Evolutionary conservation across 371 early-diverging fungal genomes (phyloP).

Genomic region (Batkoa obscura): DNA sequence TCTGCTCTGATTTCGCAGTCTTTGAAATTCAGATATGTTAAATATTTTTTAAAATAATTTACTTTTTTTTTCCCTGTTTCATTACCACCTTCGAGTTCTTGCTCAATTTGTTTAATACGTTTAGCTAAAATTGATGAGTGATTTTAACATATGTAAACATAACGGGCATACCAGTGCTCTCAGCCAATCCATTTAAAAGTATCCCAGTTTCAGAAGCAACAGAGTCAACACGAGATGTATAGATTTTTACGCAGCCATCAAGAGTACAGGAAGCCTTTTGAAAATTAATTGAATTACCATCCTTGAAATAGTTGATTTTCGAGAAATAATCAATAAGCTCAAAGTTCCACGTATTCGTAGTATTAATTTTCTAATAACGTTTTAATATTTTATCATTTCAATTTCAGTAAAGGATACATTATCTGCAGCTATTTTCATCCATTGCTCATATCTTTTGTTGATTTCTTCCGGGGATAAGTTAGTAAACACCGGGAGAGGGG

Average conservation of each 20-base stretch:
- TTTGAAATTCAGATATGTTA: not conserved
- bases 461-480: conserved; percentile 10
- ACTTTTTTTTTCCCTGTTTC: conserved; percentile 21
- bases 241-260: conserved; percentile 98
- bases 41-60: conserved; percentile 3
- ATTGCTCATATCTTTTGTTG: conserved; percentile 44
- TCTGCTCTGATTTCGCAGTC: conserved; percentile 24
- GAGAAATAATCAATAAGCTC: conserved; percentile 97
- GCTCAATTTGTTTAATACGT: conserved; percentile 27
- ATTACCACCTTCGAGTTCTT: conserved; percentile 19
- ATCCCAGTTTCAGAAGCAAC: conserved; percentile 90
- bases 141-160: conserved; percentile 3
- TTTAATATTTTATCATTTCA: not conserved
- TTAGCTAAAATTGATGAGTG: conserved; percentile 10
- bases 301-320: conserved; percentile 83
- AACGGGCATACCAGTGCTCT: conserved; percentile 26
- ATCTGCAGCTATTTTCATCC: conserved; percentile 94
- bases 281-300: conserved; percentile 96
- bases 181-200: conserved; percentile 72
- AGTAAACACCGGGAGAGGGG: conserved; percentile 6
- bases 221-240: conserved; percentile 96
- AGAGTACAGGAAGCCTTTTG: conserved; percentile 98
- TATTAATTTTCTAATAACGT: conserved; percentile 79
- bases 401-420: conserved; percentile 33
- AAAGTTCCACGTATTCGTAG: conserved; percentile 93